Conservation (phyloP, 2,329 filamentous ascomycete species). For the Neopestalotiopsis clavispora region DNA sequence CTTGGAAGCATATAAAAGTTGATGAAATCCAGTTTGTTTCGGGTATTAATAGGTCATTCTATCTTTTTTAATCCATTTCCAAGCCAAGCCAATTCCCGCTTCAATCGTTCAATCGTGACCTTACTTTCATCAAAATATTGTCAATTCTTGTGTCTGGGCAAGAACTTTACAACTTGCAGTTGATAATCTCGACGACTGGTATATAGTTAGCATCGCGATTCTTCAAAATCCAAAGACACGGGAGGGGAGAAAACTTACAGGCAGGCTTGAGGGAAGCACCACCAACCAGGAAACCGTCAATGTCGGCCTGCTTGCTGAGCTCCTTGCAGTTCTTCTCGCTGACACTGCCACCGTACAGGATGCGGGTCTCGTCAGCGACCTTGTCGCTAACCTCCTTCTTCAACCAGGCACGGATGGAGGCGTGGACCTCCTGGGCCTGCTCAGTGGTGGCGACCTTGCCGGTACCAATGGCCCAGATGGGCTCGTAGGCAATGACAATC, state of each 20-base stretch:
- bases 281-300: constrained; percentile 97
- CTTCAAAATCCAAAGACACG: not conserved
- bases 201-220: constrained; percentile 18
- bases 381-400: constrained; percentile 74
- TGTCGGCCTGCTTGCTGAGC: constrained; percentile 88
- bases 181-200: constrained; percentile 62
- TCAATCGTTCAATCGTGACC: constrained; percentile 4
- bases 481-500: constrained; percentile 97
- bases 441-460: constrained; percentile 89
- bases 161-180: constrained; percentile 51
- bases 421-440: constrained; percentile 94
- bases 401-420: constrained; percentile 89
- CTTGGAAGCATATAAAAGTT: not conserved
- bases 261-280: constrained; percentile 97
- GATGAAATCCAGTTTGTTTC: not conserved
- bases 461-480: constrained; percentile 95
- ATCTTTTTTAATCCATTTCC: constrained; percentile 14
- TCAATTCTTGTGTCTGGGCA: not conserved
- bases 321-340: constrained; percentile 98
- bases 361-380: constrained; percentile 84
- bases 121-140: not conserved
- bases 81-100: constrained; percentile 7
- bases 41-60: constrained; percentile 15
- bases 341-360: constrained; percentile 96
- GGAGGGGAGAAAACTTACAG: constrained; percentile 61